A percentile compares a stretch with the other conserved stretches of the same genome.
Conservation (phyloP, 2,329 filamentous ascomycete genomes). For the Hypoxylon sp. region DNA sequence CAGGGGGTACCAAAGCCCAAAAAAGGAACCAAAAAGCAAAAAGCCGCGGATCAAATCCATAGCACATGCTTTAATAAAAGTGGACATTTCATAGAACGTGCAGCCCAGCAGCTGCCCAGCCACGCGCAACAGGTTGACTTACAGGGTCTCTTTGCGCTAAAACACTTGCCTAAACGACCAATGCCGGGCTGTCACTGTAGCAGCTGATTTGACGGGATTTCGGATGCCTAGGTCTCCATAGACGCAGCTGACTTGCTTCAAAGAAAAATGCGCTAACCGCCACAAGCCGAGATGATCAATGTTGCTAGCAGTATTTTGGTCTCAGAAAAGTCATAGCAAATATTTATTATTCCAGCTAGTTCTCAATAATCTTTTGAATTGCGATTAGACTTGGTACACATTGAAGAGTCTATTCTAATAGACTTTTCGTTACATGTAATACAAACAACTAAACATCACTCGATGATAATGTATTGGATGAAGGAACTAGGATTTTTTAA, state of each 20-base stretch:
- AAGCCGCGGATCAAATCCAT: conserved; percentile 40
- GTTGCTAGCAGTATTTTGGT: not conserved
- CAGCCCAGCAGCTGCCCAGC: not conserved
- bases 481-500: conserved; percentile 1
- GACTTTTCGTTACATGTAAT: too few species aligned
- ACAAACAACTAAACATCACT: not conserved
- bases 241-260: conserved; percentile 34
- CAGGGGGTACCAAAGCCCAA: too few species aligned
- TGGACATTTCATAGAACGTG: conserved; percentile 28
- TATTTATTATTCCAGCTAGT: not conserved
- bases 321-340: not conserved
- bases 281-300: conserved; percentile 30
- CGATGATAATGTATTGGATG: conserved; percentile 2
- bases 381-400: not conserved
- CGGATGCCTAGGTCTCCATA: conserved; percentile 24
- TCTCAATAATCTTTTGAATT: conserved; percentile 4
- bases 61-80: conserved; percentile 40
- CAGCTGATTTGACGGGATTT: conserved; percentile 29
- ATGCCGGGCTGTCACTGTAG: conserved; percentile 23
- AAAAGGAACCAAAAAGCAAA: conserved; percentile 6
- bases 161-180: conserved; percentile 25
- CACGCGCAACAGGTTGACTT: conserved; percentile 32
- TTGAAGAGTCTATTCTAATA: too few species aligned
- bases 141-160: conserved; percentile 29
- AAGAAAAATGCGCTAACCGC: conserved; percentile 28